A percentile compares a stretch with the other conserved stretches of the same genome.
Conservation (phyloP, 208 protist genomes). For the Leptomonas pyrrhocoris region DNA sequence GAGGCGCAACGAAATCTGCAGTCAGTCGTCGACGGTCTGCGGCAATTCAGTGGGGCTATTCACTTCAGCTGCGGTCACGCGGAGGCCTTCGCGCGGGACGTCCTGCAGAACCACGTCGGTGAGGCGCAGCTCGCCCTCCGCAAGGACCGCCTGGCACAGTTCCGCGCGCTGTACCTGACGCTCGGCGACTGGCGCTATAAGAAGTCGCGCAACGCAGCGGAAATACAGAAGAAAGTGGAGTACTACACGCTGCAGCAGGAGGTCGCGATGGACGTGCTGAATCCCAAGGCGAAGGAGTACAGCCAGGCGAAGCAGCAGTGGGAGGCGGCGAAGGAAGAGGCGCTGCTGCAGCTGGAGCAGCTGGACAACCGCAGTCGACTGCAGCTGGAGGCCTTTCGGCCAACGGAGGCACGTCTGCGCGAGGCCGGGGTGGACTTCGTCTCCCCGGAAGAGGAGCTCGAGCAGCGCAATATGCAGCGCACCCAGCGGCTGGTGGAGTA, state of each 20-base stretch:
- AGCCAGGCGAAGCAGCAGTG: conserved; percentile 81
- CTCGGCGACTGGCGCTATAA: conserved; percentile 88
- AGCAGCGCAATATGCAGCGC: conserved; percentile 59
- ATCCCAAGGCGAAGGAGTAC: conserved; percentile 89
- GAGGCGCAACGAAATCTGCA: conserved; percentile 50
- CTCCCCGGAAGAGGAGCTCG: conserved; percentile 71
- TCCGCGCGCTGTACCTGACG: conserved; percentile 83
- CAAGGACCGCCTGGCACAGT: conserved; percentile 75
- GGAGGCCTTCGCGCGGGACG: conserved; percentile 43
- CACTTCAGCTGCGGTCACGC: conserved; percentile 38
- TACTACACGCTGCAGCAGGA: conserved; percentile 87
- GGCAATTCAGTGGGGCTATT: conserved; percentile 38
- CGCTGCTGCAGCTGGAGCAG: conserved; percentile 52
- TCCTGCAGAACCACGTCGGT: conserved; percentile 37
- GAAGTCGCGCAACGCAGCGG: conserved; percentile 78
- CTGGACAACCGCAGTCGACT: conserved; percentile 54
- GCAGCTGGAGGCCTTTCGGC: conserved; percentile 69
- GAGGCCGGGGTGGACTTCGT: conserved; percentile 66
- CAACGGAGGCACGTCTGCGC: conserved; percentile 69
- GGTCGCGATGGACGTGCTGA: conserved; percentile 85
- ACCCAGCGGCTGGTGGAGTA: conserved; percentile 84
- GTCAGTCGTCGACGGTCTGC: conserved; percentile 31
- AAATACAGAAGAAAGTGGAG: conserved; percentile 82
- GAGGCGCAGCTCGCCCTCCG: conserved; percentile 47
- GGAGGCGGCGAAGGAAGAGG: conserved; percentile 59